A percentile compares a stretch with the other conserved stretches of the same genome.
Evolutionary conservation across 2,329 filamentous ascomycete species (phyloP).

Genomic region (Sporothrix luriei): DNA sequence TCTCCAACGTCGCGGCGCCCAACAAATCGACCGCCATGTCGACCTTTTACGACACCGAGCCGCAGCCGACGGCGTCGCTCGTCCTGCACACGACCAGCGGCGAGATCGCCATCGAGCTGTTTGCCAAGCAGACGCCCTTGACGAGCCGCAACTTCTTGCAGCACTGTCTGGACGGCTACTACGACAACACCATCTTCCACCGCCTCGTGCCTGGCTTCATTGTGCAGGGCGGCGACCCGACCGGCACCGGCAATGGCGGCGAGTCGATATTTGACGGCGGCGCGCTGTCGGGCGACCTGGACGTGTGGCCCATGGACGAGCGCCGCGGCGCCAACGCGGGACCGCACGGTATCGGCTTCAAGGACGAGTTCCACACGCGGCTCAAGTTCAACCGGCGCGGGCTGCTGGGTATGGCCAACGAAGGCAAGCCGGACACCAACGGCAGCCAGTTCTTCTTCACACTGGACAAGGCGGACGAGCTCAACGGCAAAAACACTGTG

Average conservation of each 20-base stretch:
- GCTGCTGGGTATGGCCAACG: slow-evolving; percentile 94
- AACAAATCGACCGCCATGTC: slow-evolving; percentile 62
- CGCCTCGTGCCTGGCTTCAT: slow-evolving; percentile 90
- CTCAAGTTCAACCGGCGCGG: slow-evolving; percentile 92
- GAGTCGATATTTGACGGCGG: slow-evolving; percentile 90
- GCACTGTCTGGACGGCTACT: slow-evolving; percentile 92
- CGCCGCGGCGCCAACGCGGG: slow-evolving; percentile 64
- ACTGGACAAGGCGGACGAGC: slow-evolving; percentile 77
- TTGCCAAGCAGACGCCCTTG: slow-evolving; percentile 89
- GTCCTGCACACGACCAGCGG: slow-evolving; percentile 88
- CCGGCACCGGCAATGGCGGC: slow-evolving; percentile 86
- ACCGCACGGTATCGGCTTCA: slow-evolving; percentile 62
- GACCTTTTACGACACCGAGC: slow-evolving; percentile 89
- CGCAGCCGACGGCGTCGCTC: slow-evolving; percentile 88
- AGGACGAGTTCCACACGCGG: slow-evolving; percentile 88
- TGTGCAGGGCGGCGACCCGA: slow-evolving; percentile 91
- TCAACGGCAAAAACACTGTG: slow-evolving; percentile 87
- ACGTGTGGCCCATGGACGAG: slow-evolving; percentile 71
- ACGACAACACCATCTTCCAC: slow-evolving; percentile 91
- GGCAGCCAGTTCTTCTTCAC: slow-evolving; percentile 98
- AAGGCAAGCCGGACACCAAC: slow-evolving; percentile 74
- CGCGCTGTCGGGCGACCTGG: slow-evolving; percentile 70
- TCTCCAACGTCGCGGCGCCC: not conserved
- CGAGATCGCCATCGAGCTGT: slow-evolving; percentile 88
- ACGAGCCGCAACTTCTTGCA: slow-evolving; percentile 95